Base-by-base conservation (phyloP, 371 early-diverging fungal species). In the Mucor saturninus region DNA sequence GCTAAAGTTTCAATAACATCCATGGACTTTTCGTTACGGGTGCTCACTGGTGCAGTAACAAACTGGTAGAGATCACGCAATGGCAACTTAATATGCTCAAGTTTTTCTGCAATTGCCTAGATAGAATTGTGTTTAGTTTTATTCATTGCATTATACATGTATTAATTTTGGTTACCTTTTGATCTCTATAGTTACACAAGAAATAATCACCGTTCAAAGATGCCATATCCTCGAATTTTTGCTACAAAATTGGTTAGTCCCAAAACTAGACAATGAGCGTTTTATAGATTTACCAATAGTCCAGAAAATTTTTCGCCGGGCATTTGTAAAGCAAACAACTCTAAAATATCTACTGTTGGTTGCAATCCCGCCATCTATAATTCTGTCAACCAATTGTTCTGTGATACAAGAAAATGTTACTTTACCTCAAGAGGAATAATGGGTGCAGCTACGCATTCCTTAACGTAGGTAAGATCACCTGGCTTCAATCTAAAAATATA, bases 321-420 rank as follows among this genome's bases (percentile, higher is more conserved):
- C 68, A 93, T 81, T 64, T 89, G 88, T 43, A 82, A 69, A 26
- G 91, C 81, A 67, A 96, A 95, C 32, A 80, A 61, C 69, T 95
- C 94, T 21, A 95, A 72, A 74, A 90, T 89, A n/a, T 94, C 93
- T 2, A 89, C 59, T 4, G 85, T 84, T 2, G 97, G 94, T 56
- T 87, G 88, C 21, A 95, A 68, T 7, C 92, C 95, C 2, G 95
- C 96, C 31, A 79, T 64, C 89, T 88, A 65, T 3, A 68, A n/a
- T 2, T 35, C 32, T 21, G 13, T 5, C 32, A 21, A 54, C 37
- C 26, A 3, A 52, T 32, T 32, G 1, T 52, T 48, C 9, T 31
- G 11, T 48, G 9, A 32, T 21, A 32, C 6, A 61, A 21, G 39
- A 40, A 28, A 13, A 6, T 54, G 11, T 35, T 5, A 28, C 11